Conservation (phyloP, 805 yeast species). For the Cyberlindnera euphorbiiphila region DNA sequence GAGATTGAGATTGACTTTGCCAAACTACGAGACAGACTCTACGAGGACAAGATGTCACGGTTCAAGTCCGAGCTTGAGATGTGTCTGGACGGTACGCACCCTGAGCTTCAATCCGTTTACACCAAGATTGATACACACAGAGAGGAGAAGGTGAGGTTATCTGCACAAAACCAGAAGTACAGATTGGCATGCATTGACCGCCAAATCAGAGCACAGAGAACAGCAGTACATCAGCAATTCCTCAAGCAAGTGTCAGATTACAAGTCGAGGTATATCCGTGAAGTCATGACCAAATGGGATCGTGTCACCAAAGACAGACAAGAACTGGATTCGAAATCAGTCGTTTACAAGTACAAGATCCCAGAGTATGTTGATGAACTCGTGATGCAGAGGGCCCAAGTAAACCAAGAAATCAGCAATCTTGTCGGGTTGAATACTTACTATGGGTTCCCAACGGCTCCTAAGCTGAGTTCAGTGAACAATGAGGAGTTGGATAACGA, state of each 20-base stretch:
- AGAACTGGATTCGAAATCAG: slow-evolving; percentile 49
- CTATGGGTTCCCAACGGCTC: slow-evolving; percentile 82
- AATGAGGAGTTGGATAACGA: slow-evolving; percentile 76
- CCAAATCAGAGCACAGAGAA: slow-evolving; percentile 77
- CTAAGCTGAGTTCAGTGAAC: slow-evolving; percentile 57
- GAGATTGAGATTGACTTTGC: slow-evolving; percentile 87
- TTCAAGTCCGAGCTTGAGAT: slow-evolving; percentile 80
- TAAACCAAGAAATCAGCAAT: slow-evolving; percentile 65
- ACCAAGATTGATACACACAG: slow-evolving; percentile 68
- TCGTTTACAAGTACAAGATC: slow-evolving; percentile 34
- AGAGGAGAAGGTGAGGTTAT: slow-evolving; percentile 59
- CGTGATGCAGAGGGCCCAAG: slow-evolving; percentile 62
- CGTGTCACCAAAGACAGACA: slow-evolving; percentile 85
- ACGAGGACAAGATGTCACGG: slow-evolving; percentile 74
- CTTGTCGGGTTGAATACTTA: slow-evolving; percentile 63
- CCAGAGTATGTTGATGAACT: slow-evolving; percentile 43
- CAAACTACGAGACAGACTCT: slow-evolving; percentile 73
- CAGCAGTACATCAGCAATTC: slow-evolving; percentile 80
- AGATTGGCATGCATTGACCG: slow-evolving; percentile 71
- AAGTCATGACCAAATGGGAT: slow-evolving; percentile 87
- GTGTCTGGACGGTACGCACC: slow-evolving; percentile 88
- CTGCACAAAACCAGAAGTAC: slow-evolving; percentile 52
- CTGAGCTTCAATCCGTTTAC: slow-evolving; percentile 74
- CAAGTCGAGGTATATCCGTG: slow-evolving; percentile 58
- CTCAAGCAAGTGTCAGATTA: slow-evolving; percentile 63